Base-by-base conservation (phyloP, 768 basidiomycete genomes). In the Sporobolomyces pararoseus region DNA sequence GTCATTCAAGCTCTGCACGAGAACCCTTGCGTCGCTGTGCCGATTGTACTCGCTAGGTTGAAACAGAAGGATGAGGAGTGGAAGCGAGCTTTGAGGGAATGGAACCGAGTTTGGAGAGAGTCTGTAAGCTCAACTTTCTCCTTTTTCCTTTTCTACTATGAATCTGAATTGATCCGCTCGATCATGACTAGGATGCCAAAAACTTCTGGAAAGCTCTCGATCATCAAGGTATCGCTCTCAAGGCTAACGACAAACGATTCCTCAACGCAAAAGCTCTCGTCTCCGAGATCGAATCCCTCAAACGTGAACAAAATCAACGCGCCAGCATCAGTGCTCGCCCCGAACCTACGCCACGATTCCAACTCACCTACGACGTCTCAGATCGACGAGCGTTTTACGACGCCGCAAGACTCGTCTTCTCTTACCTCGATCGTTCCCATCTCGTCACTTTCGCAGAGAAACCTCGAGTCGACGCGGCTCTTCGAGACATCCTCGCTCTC, bases 121-220 rank as follows among this genome's bases (percentile, higher is more conserved):
- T 89, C 96, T 53, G 91, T 73, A 42, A 35, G 64, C 49, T 14
- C 14, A 16, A 17, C 19, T 54, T 44, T 37, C 29, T 0, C 29
- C 27, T 5, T 25, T 44, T 31, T 5, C 62, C 23, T 3, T 25
- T 13, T 21, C 12, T 4, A 3, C 35, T 19, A 12, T 29, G 2
- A 42, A 34, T 50, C 50, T 51, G 7, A 16, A n/a, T 7, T 10
- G 25, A 27, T 27, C 25, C 42, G 29, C 31, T 14, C 17, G n/a
- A n/a, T n/a, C n/a, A n/a, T n/a, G n/a, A n/a, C n/a, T 65, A 73
- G 68, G 92, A 99, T 76, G 88, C 88, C 65, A 93, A 92, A 81
- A 98, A 98, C 82, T 98, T 94, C 78, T 95, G 96, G 86, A 97
- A 95, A 81, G 88, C 89, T 35, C 86, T 98, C 58, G 96, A 99